Evolutionary conservation across 148 eudicot species (phyloP).

Genomic region (Euryodendron excelsum): DNA sequence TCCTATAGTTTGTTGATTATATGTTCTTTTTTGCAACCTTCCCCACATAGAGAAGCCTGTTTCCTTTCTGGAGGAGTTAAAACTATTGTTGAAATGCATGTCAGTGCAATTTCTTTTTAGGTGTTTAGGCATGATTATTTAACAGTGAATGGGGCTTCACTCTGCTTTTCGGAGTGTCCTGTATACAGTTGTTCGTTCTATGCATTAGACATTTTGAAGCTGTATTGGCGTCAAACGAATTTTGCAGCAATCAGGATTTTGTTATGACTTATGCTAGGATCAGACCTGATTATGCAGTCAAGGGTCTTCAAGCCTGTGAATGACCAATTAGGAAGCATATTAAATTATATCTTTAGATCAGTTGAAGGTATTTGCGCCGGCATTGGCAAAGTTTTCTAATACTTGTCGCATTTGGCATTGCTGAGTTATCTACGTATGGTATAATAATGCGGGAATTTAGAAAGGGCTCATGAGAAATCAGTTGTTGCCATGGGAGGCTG

Average conservation of each 20-base stretch:
- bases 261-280: neutral
- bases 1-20: neutral
- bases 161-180: neutral
- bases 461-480: too few relatives aligned
- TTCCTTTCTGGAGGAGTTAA: neutral
- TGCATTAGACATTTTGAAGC: neutral
- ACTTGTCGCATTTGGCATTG: neutral
- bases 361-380: neutral
- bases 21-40: neutral
- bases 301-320: neutral
- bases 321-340: neutral
- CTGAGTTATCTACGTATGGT: neutral
- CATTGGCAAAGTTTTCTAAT: neutral
- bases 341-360: neutral
- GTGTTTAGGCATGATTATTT: slow-evolving; percentile 1
- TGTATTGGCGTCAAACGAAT: neutral
- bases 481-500: too few relatives aligned
- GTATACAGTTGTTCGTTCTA: neutral
- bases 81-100: neutral
- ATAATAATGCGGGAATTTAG: too few relatives aligned
- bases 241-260: neutral
- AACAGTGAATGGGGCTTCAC: neutral
- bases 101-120: neutral
- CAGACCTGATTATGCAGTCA: neutral
- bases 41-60: neutral